Percentiles rank a stretch among this genome's conserved stretches.
Evolutionary conservation across 495 filamentous ascomycete species (phyloP).

Genomic region (Neurospora hispaniola): DNA sequence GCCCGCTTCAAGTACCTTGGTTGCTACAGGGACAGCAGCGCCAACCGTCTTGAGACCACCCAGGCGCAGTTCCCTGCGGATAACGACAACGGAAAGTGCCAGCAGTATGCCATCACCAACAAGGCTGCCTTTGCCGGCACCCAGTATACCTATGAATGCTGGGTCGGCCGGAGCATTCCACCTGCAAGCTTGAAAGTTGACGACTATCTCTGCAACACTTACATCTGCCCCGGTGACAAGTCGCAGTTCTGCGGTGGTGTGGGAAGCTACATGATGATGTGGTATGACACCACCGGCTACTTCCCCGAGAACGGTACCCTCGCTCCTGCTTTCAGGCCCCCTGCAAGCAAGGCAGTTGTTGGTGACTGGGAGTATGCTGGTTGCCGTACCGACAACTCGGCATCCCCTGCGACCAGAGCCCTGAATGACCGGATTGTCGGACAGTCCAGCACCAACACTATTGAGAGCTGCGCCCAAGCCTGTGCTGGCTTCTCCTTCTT

Average conservation of each 20-base stretch:
- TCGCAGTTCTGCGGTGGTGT: slow-evolving; percentile 26
- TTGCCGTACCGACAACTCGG: slow-evolving; percentile 22
- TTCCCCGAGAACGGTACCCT: slow-evolving; percentile 5
- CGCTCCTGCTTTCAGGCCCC: slow-evolving; percentile 9
- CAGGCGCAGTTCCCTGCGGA: slow-evolving; percentile 12
- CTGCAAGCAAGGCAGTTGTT: slow-evolving; percentile 12
- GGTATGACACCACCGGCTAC: slow-evolving; percentile 8
- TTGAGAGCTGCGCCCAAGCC: slow-evolving; percentile 21
- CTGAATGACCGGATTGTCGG: slow-evolving; percentile 9
- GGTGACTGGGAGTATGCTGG: slow-evolving; percentile 19
- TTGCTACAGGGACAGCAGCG: slow-evolving; percentile 25
- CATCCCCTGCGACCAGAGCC: slow-evolving; percentile 6
- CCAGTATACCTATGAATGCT: slow-evolving; percentile 21
- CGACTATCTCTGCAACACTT: slow-evolving; percentile 22
- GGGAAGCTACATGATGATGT: slow-evolving; percentile 13
- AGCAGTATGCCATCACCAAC: slow-evolving; percentile 17
- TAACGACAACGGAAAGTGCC: slow-evolving; percentile 26
- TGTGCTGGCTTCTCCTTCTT: slow-evolving; percentile 12
- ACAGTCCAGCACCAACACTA: slow-evolving; percentile 18
- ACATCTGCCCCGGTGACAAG: slow-evolving; percentile 23
- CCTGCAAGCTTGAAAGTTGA: slow-evolving; percentile 8
- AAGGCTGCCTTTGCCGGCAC: slow-evolving; percentile 25
- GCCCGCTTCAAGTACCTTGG: slow-evolving; percentile 27
- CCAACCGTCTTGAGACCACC: slow-evolving; percentile 20
- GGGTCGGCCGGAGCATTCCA: slow-evolving; percentile 27